Evolutionary conservation across 2,329 filamentous ascomycete genomes (phyloP).

Genomic region (Trichoderma sp.): DNA sequence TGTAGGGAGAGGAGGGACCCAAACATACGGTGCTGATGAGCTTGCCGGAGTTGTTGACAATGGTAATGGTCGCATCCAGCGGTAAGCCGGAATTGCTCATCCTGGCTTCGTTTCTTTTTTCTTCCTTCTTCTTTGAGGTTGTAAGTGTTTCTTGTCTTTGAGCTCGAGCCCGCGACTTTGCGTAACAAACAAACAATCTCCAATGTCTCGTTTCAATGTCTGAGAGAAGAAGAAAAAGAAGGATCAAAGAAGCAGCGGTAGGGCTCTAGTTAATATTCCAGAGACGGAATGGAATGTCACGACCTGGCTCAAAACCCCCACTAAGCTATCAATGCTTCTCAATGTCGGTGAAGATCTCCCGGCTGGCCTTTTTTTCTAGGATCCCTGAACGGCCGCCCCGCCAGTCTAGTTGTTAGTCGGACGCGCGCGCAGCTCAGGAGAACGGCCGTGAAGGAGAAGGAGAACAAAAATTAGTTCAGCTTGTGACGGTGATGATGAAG

Average conservation of each 20-base stretch:
- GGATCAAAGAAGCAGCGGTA: not conserved
- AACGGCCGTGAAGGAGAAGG: not conserved
- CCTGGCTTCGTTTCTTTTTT: not conserved
- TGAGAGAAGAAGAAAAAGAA: conserved; percentile 1
- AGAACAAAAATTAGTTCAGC: not conserved
- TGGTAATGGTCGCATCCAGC: conserved; percentile 73
- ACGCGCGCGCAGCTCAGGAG: conserved; percentile 19
- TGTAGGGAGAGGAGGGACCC: not conserved
- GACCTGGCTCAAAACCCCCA: not conserved
- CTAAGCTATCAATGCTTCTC: conserved; percentile 12
- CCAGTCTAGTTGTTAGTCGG: conserved; percentile 3
- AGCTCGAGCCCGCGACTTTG: not conserved
- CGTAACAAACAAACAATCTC: not conserved
- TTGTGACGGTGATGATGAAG: not conserved
- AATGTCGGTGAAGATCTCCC: conserved; percentile 26
- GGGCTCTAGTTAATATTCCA: not conserved
- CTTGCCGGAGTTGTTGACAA: conserved; percentile 89
- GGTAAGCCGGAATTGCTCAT: conserved; percentile 36
- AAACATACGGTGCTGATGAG: conserved; percentile 79
- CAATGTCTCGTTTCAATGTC: not conserved
- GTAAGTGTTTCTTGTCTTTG: not conserved
- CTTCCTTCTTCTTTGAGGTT: not conserved
- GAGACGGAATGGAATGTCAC: conserved; percentile 1
- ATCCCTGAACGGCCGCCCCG: conserved; percentile 23
- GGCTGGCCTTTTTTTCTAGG: conserved; percentile 8